Percentiles rank a stretch among this genome's conserved stretches.
phyloP scores from a whole-genome alignment of 257 asterid species.

The Nicotiana knightiana region DNA sequence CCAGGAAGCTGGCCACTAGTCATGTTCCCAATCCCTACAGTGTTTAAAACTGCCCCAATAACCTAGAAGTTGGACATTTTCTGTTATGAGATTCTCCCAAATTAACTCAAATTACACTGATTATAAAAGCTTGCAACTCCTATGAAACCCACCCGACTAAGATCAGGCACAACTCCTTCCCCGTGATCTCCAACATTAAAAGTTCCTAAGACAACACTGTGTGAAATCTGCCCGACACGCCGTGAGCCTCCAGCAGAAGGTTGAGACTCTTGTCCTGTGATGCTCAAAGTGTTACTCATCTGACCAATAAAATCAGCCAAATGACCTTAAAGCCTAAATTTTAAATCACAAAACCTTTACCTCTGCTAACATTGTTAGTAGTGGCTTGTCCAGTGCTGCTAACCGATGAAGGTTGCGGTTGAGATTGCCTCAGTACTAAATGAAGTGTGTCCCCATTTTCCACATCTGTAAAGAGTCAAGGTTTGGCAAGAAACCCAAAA shows the following conservation, averaged over 20 bases:
- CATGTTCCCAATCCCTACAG: constrained; percentile 62
- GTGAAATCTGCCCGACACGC: constrained; percentile 79
- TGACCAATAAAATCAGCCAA: not conserved
- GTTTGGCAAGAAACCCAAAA: constrained; percentile 7
- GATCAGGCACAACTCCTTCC: constrained; percentile 61
- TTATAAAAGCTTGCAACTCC: not conserved
- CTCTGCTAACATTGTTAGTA: constrained; percentile 48
- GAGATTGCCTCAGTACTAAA: constrained; percentile 74
- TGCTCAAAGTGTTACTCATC: not conserved
- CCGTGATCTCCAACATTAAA: constrained; percentile 84
- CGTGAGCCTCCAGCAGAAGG: constrained; percentile 45
- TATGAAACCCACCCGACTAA: constrained; percentile 60
- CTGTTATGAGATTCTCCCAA: not conserved
- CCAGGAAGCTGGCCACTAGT: constrained; percentile 58
- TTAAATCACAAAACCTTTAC: constrained; percentile 20
- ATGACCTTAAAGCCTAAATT: not conserved
- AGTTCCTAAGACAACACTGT: constrained; percentile 75
- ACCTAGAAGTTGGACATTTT: constrained; percentile 37
- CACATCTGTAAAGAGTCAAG: constrained; percentile 64
- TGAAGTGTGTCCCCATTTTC: constrained; percentile 92
- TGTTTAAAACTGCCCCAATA: constrained; percentile 81
- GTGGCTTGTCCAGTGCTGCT: constrained; percentile 43
- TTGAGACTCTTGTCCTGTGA: constrained; percentile 53
- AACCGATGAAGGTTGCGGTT: constrained; percentile 46
- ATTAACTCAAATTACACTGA: not conserved